Evolutionary conservation across 306 rosid genomes (phyloP), one percentile per base, ranked within the genome.

Genomic region (Dryas alaskensis): DNA sequence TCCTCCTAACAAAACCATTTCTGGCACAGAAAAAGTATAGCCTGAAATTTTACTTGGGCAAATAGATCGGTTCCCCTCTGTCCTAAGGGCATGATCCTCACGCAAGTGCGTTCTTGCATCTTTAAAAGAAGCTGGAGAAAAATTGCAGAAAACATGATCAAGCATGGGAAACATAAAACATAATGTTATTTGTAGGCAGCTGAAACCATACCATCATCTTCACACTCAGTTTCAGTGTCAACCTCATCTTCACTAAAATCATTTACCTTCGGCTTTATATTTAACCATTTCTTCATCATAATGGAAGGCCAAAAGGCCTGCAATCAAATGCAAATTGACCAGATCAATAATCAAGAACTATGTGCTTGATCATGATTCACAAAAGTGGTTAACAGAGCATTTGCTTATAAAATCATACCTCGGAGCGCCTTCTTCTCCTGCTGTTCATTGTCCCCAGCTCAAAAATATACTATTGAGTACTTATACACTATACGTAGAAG

Each of bases 231-330:
- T 86, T 94, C 98, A 37, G 97, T 87, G 68, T 92, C 99, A 61
- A 89, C 83, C 72, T 94, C 99, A 87, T 94, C 99, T 83, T 90
- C 99, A 78, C 99, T 94, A 60, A 92, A 94, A 72, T 94, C 99
- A 83, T 88, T 77, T 76, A 70, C 96, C 82, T 83, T 88, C 3
- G 99, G 97, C 95, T 89, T 89, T 51, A 94, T 87, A 65, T 94
- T 94, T 64, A 94, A 72, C 99, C 99, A 94, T 80, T 94, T 94
- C 82, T 94, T 94, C 99, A 89, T 88, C 87, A 94, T 85, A 82
- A 94, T 75, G 58, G 99, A 92, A 73, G 99, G 99, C 99, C 99
- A 94, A 79, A 92, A 94, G 5, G 92, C 87, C 97, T 94, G 86
- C 77, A 79, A 82, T 7, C 69, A 77, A 78, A 77, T 37, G 54